These are phyloP conservation scores for Fragaria nilgerrensis DNA, from an alignment of 306 rosid species.

Conservation along the genomic window DNA sequence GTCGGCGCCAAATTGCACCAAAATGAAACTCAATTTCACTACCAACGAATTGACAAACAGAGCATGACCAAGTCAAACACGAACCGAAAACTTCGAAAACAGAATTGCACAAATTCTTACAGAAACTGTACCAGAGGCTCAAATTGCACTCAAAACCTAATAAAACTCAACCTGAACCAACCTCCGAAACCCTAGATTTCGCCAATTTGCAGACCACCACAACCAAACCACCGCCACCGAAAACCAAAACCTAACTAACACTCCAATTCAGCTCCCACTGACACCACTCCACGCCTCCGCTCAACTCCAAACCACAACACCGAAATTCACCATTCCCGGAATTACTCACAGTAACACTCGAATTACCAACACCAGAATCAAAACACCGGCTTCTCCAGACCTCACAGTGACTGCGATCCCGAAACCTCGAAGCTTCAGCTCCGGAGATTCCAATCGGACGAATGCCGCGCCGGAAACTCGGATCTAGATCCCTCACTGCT, in stretches of 20 bases:
- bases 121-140: conserved; percentile 29
- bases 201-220: conserved; percentile 24
- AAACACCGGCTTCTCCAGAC: conserved; percentile 4
- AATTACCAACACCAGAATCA: conserved; percentile 30
- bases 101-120: conserved; percentile 30
- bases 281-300: conserved; percentile 24
- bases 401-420: conserved; percentile 41
- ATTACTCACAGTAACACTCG: conserved; percentile 17
- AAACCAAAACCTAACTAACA: conserved; percentile 25
- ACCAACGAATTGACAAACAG: conserved; percentile 18
- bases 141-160: conserved; percentile 19
- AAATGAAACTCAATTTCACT: conserved; percentile 22
- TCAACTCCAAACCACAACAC: conserved; percentile 20
- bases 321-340: conserved; percentile 13
- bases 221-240: conserved; percentile 13
- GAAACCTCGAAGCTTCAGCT: conserved; percentile 12
- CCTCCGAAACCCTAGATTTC: conserved; percentile 55
- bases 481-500: conserved; percentile 62
- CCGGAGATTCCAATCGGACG: conserved; percentile 34
- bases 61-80: conserved; percentile 40
- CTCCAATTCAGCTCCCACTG: conserved; percentile 25
- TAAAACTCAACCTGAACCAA: conserved; percentile 24
- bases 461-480: conserved; percentile 41
- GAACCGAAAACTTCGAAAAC: conserved; percentile 26
- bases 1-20: conserved; percentile 23